Conservation (phyloP, 2,329 filamentous ascomycete genomes). For the Fusarium oxysporum region DNA sequence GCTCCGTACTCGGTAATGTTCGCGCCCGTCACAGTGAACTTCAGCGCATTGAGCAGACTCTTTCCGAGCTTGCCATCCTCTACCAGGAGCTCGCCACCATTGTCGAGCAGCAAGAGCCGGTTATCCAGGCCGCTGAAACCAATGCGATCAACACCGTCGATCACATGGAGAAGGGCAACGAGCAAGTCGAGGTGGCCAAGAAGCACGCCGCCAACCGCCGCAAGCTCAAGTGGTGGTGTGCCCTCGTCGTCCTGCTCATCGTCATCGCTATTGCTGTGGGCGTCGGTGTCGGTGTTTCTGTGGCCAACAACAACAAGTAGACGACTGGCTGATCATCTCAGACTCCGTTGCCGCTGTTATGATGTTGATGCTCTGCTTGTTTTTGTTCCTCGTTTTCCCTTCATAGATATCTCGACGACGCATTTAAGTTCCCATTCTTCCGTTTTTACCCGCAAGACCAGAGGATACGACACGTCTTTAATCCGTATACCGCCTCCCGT, state of each 20-base stretch:
- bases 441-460: constrained; percentile 11
- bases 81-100: constrained; percentile 81
- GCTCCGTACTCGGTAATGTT: constrained; percentile 79
- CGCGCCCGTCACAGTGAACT: constrained; percentile 87
- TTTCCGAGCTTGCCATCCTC: constrained; percentile 75
- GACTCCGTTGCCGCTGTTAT: constrained; percentile 8
- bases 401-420: constrained; percentile 42
- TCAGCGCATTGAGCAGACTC: constrained; percentile 80
- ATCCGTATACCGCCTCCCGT: constrained; percentile 30
- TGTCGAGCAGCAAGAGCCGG: constrained; percentile 77
- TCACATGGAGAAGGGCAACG: constrained; percentile 76
- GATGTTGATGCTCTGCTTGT: constrained; percentile 26
- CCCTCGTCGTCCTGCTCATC: constrained; percentile 70
- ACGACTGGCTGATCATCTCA: not conserved
- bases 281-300: constrained; percentile 64
- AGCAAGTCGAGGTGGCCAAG: constrained; percentile 76
- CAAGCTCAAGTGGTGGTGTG: constrained; percentile 86
- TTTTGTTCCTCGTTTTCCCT: constrained; percentile 23
- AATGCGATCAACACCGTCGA: constrained; percentile 74
- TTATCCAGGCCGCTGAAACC: constrained; percentile 70
- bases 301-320: constrained; percentile 47
- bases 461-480: constrained; percentile 28
- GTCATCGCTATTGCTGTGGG: constrained; percentile 66
- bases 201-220: constrained; percentile 73
- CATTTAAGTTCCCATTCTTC: constrained; percentile 14